Base-by-base conservation (phyloP, 2,329 filamentous ascomycete genomes). In the Colletotrichum nymphaeae region DNA sequence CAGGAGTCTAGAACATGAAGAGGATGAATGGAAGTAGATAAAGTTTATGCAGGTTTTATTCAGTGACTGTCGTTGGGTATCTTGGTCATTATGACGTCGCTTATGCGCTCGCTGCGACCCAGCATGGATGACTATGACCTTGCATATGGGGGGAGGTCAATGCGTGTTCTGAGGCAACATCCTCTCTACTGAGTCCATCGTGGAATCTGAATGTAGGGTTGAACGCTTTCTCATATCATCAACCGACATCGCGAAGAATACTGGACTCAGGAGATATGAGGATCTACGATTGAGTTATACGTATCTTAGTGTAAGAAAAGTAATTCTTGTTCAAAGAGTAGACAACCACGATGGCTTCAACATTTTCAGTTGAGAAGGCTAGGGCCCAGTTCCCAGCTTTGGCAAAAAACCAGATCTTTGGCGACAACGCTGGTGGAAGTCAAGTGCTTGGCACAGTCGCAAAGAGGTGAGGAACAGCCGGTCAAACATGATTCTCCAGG, bases 391-490 rank as follows among this genome's bases (percentile, higher is more conserved):
- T 95, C 83, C 93, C 93, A 49, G 92, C 93, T 16, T 82, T 95
- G 57, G 83, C 87, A 55, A 86, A 91, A 73, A 85, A 91, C 58
- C 93, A 95, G 77, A 86, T 95, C 58, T 95, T 89, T 79, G 88
- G 95, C 76, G 93, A 95, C 79, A 95, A 95, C 79, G 93, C 93
- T 14, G 93, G 93, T 24, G 93, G 93, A 46, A 93, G 90, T 78
- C 93, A 95, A 78, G 87, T 90, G 1, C 83, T 95, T 3, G 89
- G 88, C 32, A 84, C 87, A 24, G 93, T 94, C 16, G 56, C 28
- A 55, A 52, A 37, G 26, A 24, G 59, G 76, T 30, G 16, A 32
- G 14, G 19, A 49, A 30, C 9, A 6, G n/a, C 32, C 32, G 32
- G 32, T 35, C 32, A n/a, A 22, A 19, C 8, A 19, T 22, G 4